Conservation (phyloP, 441 rosid species). For the Adansonia rubrostipa region DNA sequence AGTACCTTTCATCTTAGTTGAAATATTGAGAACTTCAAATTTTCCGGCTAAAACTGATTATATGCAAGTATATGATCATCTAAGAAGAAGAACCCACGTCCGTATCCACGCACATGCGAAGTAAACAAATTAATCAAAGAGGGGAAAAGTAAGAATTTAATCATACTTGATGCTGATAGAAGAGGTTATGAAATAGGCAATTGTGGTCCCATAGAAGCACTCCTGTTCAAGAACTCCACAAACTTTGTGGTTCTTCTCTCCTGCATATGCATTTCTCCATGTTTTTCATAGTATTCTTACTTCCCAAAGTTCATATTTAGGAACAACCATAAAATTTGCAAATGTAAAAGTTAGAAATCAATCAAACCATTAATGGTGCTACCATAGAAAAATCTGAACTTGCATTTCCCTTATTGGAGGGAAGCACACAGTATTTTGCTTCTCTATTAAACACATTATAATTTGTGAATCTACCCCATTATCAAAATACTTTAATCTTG, state of each 20-base stretch:
- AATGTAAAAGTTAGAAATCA: no score
- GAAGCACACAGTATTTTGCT: no score
- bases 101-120: no score
- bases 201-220: slow-evolving; percentile 44
- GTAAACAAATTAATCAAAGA: neutral
- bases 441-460: no score
- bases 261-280: slow-evolving; percentile 33
- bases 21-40: neutral
- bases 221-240: slow-evolving; percentile 49
- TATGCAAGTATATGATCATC: no score
- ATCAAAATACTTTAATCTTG: no score
- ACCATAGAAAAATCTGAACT: no score
- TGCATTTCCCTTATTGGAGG: no score
- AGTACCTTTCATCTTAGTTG: neutral
- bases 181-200: slow-evolving; percentile 60
- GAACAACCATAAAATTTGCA: neutral
- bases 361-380: no score
- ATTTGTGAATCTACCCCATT: no score
- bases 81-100: neutral
- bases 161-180: slow-evolving; percentile 57
- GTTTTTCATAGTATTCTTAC: neutral
- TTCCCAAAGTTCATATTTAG: neutral
- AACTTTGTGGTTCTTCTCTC: slow-evolving; percentile 45
- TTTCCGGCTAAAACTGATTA: neutral
- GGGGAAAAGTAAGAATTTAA: neutral